Conservation (phyloP, 108 stramenopile species). For the Fistulifera solaris region DNA sequence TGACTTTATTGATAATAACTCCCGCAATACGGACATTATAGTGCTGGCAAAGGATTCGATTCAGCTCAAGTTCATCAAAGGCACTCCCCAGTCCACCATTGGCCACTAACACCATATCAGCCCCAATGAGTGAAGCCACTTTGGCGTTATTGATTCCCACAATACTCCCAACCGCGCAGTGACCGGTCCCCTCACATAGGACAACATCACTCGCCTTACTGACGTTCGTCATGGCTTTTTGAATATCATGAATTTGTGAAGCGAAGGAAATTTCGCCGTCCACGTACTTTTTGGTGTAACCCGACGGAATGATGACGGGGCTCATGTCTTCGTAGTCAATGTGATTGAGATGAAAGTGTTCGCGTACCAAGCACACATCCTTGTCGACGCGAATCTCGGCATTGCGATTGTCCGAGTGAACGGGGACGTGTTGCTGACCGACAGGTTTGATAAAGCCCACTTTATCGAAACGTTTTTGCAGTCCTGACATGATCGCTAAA, state of each 20-base stretch:
- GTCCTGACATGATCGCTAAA: slow-evolving; percentile 74
- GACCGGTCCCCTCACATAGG: slow-evolving; percentile 92
- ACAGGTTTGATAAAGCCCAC: slow-evolving; percentile 92
- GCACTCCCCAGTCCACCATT: slow-evolving; percentile 88
- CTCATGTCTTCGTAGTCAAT: slow-evolving; percentile 65
- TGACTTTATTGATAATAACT: slow-evolving; percentile 88
- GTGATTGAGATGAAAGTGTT: slow-evolving; percentile 65
- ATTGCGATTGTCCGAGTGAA: slow-evolving; percentile 19
- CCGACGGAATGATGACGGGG: slow-evolving; percentile 81
- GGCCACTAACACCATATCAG: slow-evolving; percentile 83
- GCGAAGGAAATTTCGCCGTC: slow-evolving; percentile 65
- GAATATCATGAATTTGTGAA: slow-evolving; percentile 38
- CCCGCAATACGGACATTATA: slow-evolving; percentile 73
- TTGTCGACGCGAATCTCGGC: slow-evolving; percentile 46
- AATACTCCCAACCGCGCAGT: slow-evolving; percentile 79
- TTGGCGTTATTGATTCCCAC: slow-evolving; percentile 82
- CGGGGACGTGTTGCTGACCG: slow-evolving; percentile 40
- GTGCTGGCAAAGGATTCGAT: slow-evolving; percentile 66
- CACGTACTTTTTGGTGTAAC: slow-evolving; percentile 77
- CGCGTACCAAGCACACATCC: slow-evolving; percentile 72
- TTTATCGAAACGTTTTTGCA: slow-evolving; percentile 67
- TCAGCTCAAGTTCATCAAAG: slow-evolving; percentile 86
- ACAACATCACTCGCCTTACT: slow-evolving; percentile 35
- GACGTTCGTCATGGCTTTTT: slow-evolving; percentile 24
- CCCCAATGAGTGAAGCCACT: slow-evolving; percentile 71